These are phyloP conservation scores for Eucalyptus erythrocorys DNA, from an alignment of 345 rosid genomes.

Conservation along the genomic window DNA sequence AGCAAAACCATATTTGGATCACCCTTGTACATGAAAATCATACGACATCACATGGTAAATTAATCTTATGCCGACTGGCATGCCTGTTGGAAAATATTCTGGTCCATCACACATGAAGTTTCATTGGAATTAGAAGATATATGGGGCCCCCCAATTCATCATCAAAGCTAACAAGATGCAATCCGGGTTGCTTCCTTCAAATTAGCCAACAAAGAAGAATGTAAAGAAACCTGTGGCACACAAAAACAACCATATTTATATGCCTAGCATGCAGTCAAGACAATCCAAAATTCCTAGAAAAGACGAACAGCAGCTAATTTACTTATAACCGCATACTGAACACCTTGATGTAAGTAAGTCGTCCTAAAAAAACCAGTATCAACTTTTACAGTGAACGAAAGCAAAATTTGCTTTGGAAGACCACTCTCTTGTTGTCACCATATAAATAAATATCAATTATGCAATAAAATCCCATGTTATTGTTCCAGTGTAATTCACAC, in stretches of 20 bases:
- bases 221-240: background rate
- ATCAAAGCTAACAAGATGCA: background rate
- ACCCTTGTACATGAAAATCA: background rate
- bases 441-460: background rate
- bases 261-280: background rate
- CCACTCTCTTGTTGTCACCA: background rate
- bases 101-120: background rate
- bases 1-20: background rate
- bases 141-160: background rate
- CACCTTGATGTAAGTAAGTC: background rate
- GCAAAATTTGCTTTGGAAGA: background rate
- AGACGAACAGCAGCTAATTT: background rate
- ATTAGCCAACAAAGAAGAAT: background rate
- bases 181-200: background rate
- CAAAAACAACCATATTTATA: background rate
- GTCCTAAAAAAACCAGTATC: background rate
- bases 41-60: background rate
- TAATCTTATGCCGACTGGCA: background rate
- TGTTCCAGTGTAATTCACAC: background rate
- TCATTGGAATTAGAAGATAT: background rate
- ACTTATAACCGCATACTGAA: background rate
- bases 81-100: background rate
- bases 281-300: background rate
- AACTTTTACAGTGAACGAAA: background rate
- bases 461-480: background rate